These are phyloP conservation scores for Heterobasidion parviporum DNA, from an alignment of 1,284 basidiomycete genomes.

Conservation along the genomic window DNA sequence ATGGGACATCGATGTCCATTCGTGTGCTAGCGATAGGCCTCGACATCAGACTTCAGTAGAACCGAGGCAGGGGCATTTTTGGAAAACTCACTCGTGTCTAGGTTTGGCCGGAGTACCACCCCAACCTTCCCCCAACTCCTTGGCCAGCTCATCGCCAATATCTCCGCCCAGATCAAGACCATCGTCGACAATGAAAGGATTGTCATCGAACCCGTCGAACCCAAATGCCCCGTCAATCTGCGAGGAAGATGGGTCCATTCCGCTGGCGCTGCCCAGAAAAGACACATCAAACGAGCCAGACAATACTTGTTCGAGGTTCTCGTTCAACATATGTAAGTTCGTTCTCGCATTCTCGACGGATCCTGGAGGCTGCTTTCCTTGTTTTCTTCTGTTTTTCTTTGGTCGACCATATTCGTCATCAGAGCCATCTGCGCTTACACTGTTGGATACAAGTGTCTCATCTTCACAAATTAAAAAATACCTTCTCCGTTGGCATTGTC, in stretches of 20 bases:
- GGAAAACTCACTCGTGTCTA: background rate
- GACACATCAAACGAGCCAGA: slow-evolving; percentile 58
- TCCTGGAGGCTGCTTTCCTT: slow-evolving; percentile 16
- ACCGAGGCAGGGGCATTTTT: background rate
- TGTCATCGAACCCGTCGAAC: slow-evolving; percentile 35
- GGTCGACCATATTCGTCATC: slow-evolving; percentile 43
- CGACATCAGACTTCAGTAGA: background rate
- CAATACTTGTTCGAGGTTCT: slow-evolving; percentile 60
- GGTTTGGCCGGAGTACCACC: slow-evolving; percentile 17
- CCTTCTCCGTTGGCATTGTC: slow-evolving; percentile 38
- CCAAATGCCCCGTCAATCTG: slow-evolving; percentile 40
- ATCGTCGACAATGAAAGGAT: slow-evolving; percentile 41
- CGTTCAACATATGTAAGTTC: slow-evolving; percentile 55
- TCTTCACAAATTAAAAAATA: background rate
- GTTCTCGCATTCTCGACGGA: slow-evolving; percentile 38
- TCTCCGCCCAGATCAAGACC: slow-evolving; percentile 44
- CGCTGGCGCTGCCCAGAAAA: slow-evolving; percentile 31
- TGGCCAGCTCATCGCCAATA: slow-evolving; percentile 61
- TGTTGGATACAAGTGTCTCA: background rate
- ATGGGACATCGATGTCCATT: slow-evolving; percentile 5
- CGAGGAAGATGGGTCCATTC: slow-evolving; percentile 44
- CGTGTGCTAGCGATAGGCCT: background rate
- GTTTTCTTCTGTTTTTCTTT: slow-evolving; percentile 24
- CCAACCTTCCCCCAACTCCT: slow-evolving; percentile 68
- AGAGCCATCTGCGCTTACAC: slow-evolving; percentile 21